Conservation (phyloP, 2,329 filamentous ascomycete species). For the Phialemoniopsis sp. region DNA sequence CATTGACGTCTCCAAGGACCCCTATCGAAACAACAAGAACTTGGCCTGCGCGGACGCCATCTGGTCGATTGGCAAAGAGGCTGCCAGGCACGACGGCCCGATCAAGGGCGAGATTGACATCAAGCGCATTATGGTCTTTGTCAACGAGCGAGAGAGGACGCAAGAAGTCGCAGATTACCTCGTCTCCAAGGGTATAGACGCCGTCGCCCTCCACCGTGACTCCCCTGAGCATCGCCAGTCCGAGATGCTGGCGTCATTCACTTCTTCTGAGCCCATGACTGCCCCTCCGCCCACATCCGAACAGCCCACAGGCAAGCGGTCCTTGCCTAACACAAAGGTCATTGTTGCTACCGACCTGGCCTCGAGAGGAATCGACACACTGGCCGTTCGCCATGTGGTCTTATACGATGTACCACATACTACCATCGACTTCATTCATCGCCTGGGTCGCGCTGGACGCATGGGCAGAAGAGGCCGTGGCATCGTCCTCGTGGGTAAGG, state of each 20-base stretch:
- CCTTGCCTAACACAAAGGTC: conserved; percentile 76
- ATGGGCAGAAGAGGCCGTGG: conserved; percentile 90
- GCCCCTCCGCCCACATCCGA: not conserved
- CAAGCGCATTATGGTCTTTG: conserved; percentile 87
- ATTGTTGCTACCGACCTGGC: conserved; percentile 92
- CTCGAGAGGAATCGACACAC: conserved; percentile 88
- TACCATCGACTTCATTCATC: conserved; percentile 97
- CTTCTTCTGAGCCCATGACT: conserved; percentile 36
- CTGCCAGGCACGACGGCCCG: conserved; percentile 51
- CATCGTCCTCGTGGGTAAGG: conserved; percentile 84
- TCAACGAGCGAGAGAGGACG: conserved; percentile 91
- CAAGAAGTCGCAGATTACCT: conserved; percentile 78
- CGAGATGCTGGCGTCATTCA: conserved; percentile 76
- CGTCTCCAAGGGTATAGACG: conserved; percentile 80
- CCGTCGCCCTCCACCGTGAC: conserved; percentile 80
- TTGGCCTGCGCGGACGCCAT: conserved; percentile 94
- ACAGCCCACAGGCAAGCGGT: conserved; percentile 33
- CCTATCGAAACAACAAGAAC: conserved; percentile 88
- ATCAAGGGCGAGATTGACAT: conserved; percentile 57
- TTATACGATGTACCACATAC: conserved; percentile 97
- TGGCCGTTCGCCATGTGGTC: conserved; percentile 86
- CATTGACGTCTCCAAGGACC: conserved; percentile 86
- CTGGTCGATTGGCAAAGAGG: conserved; percentile 84
- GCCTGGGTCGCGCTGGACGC: conserved; percentile 83
- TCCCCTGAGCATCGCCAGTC: conserved; percentile 72